phyloP scores from a whole-genome alignment of 2,329 filamentous ascomycete species.

The Cadophora malorum region DNA sequence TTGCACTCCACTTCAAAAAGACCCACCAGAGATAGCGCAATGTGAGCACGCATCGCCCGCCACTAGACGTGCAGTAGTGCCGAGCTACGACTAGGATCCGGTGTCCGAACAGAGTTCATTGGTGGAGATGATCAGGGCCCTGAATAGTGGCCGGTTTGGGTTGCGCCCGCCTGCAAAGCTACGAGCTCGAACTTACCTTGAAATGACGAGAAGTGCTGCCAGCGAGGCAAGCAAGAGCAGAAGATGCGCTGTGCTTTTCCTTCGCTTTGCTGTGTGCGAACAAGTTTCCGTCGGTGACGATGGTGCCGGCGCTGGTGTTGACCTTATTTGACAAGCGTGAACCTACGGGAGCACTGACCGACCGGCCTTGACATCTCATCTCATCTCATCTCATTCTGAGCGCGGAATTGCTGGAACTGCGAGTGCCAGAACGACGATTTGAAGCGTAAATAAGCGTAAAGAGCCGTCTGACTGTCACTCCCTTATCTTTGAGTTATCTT shows the following conservation, averaged over 20 bases:
- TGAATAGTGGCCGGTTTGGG: constrained; percentile 24
- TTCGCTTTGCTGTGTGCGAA: constrained; percentile 4
- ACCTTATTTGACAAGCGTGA: constrained; percentile 3
- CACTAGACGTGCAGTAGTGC: constrained; percentile 12
- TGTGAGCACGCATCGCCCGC: constrained; percentile 22
- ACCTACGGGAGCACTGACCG: not conserved
- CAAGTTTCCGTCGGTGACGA: not conserved
- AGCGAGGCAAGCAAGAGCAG: not conserved
- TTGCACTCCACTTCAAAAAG: constrained; percentile 12
- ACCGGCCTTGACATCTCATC: not conserved
- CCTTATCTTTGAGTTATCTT: constrained; percentile 18
- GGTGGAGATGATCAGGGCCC: not conserved
- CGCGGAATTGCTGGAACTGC: not conserved
- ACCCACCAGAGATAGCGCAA: constrained; percentile 21
- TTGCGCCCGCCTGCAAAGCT: not conserved
- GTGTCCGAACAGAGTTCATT: not conserved
- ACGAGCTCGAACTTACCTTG: not conserved
- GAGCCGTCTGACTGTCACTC: constrained; percentile 19
- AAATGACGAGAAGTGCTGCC: not conserved
- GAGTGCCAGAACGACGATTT: not conserved
- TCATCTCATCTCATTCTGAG: not conserved
- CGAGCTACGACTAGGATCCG: constrained; percentile 8
- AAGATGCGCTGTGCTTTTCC: not conserved
- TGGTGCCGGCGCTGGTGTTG: constrained; percentile 2
- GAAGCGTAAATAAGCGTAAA: constrained; percentile 30